Evolutionary conservation across 2,329 filamentous ascomycete genomes (phyloP).

Genomic region (Tolypocladium album): DNA sequence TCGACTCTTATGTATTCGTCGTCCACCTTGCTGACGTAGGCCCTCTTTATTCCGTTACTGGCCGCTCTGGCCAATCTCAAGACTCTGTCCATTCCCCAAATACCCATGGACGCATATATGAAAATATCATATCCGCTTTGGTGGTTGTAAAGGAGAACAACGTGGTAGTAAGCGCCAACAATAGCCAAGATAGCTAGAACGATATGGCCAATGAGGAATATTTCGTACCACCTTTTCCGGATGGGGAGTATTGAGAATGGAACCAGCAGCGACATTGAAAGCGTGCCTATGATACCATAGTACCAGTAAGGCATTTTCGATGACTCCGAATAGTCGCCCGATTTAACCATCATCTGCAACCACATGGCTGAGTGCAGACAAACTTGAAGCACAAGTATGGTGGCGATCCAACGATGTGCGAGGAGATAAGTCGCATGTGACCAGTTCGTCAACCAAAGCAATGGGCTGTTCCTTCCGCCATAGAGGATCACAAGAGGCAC

Average conservation of each 20-base stretch:
- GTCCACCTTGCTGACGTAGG: conserved; percentile 15
- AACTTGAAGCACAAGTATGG: conserved; percentile 31
- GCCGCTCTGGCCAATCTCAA: conserved; percentile 6
- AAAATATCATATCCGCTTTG: conserved; percentile 30
- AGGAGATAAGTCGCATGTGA: conserved; percentile 35
- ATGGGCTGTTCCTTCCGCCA: conserved; percentile 33
- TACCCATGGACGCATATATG: conserved; percentile 14
- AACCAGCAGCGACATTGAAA: conserved; percentile 18
- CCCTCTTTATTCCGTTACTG: conserved; percentile 13
- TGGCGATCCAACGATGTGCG: conserved; percentile 37
- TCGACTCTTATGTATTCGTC: conserved; percentile 19
- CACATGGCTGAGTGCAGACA: conserved; percentile 34
- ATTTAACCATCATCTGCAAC: conserved; percentile 20
- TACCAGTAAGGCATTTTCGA: conserved; percentile 25
- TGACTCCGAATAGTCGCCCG: conserved; percentile 15
- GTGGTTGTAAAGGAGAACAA: conserved; percentile 20
- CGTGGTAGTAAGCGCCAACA: conserved; percentile 32
- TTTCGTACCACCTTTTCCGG: conserved; percentile 26
- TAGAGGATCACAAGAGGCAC: conserved; percentile 32
- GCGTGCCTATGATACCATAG: conserved; percentile 30
- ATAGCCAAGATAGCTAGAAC: conserved; percentile 27
- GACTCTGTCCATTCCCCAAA: conserved; percentile 19
- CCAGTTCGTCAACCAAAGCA: conserved; percentile 38
- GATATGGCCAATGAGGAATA: conserved; percentile 34
- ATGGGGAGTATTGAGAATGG: conserved; percentile 23